Evolutionary conservation across 2,329 filamentous ascomycete genomes (phyloP).

Genomic region (Colletotrichum neosansevieriae): DNA sequence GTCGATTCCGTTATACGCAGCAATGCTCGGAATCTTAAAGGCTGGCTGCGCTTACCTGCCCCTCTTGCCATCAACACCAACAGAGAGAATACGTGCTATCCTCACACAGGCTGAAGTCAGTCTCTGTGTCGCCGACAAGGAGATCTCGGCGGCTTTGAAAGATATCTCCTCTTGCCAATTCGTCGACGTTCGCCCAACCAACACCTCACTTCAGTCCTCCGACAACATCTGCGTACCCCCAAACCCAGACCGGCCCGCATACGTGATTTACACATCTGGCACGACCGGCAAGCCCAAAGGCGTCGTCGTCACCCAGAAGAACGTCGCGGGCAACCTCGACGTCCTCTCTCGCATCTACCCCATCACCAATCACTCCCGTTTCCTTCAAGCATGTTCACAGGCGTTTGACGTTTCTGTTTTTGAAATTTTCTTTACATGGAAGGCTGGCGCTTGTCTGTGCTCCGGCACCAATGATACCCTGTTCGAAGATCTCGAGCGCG

Average conservation of each 20-base stretch:
- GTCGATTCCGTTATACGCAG: slow-evolving; percentile 76
- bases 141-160: slow-evolving; percentile 40
- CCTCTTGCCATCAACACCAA: slow-evolving; percentile 78
- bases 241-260: slow-evolving; percentile 69
- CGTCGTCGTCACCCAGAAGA: slow-evolving; percentile 80
- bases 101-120: slow-evolving; percentile 68
- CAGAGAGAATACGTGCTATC: slow-evolving; percentile 70
- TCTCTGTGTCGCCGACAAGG: slow-evolving; percentile 57
- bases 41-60: slow-evolving; percentile 84
- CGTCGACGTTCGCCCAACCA: slow-evolving; percentile 50
- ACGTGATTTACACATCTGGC: slow-evolving; percentile 86
- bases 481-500: slow-evolving; percentile 77
- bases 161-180: slow-evolving; percentile 41
- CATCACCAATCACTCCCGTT: slow-evolving; percentile 60
- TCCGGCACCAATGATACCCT: slow-evolving; percentile 79
- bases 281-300: slow-evolving; percentile 86
- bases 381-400: slow-evolving; percentile 86
- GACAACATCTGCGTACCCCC: slow-evolving; percentile 54
- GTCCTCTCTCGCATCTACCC: slow-evolving; percentile 77
- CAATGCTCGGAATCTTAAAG: slow-evolving; percentile 81
- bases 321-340: slow-evolving; percentile 81
- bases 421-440: slow-evolving; percentile 90
- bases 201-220: slow-evolving; percentile 47
- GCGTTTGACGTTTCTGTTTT: slow-evolving; percentile 91
- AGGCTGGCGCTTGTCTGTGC: slow-evolving; percentile 81